Evolutionary conservation across 164 flowering plant genomes (phyloP), one percentile per base, ranked within the genome.

Genomic region (Kalanchoe fedtschenkoi): DNA sequence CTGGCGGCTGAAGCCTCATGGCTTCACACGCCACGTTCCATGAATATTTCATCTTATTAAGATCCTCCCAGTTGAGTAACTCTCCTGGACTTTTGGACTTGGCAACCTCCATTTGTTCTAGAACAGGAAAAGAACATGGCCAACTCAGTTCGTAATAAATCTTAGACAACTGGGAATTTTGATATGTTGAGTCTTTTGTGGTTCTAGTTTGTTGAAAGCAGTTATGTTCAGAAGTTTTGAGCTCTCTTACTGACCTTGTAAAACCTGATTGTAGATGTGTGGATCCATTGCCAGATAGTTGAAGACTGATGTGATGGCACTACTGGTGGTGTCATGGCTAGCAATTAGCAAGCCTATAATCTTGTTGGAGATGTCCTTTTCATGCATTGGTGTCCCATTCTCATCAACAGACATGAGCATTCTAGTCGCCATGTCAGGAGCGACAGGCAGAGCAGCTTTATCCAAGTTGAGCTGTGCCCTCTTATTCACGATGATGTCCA

Each of bases 41-140:
- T 2, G 41, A 39, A 33, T 65, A 65, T 29, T 57, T 57, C 67
- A 65, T 65, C 59, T 65, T 66, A 21, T 60, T 51, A 6, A 60
- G 47, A 46, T 66, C 58, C 1, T 59, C 68, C 47, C 63, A 66
- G 19, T 47, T 59, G 24, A 66, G 46, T 22, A 46, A n/a, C 44
- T 66, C 68, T 19, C 68, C 63, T 24, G 63, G 58, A 22, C 21
- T 33, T 66, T 66, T 66, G n/a, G 57, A 21, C 44, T 21, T 47
- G 1, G 58, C 58, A 22, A 66, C 61, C 46, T 60, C 59, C 58
- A 59, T 59, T 60, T 66, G 63, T 33, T 66, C 68, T 57, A 21
- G 19, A 57, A 57, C 19, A 15, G 0, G 35, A 56, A 7, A 56
- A 17, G 24, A 6, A 19, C 24, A 51, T 19, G 11, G 29, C 6